A percentile compares a stretch with the other conserved stretches of the same genome.
Evolutionary conservation across 2,329 filamentous ascomycete species (phyloP).

Genomic region (Colletotrichum musae): DNA sequence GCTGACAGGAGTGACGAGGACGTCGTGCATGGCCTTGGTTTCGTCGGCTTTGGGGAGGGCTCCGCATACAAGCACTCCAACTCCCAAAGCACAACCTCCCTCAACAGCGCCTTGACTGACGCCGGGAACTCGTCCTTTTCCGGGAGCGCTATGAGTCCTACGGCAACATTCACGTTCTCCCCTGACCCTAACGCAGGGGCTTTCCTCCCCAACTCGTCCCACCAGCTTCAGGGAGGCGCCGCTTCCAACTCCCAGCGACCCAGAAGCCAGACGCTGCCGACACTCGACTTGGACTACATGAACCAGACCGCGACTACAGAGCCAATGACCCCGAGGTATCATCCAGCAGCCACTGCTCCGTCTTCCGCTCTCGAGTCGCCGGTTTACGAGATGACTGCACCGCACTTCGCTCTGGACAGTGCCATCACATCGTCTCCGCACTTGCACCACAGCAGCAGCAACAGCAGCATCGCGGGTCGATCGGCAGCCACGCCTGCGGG

Average conservation of each 20-base stretch:
- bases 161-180: conserved; percentile 81
- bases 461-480: conserved; percentile 57
- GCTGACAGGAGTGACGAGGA: conserved; percentile 79
- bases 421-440: conserved; percentile 55
- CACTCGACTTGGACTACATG: conserved; percentile 74
- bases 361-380: conserved; percentile 69
- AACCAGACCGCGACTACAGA: conserved; percentile 60
- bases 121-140: conserved; percentile 77
- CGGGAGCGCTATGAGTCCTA: conserved; percentile 79
- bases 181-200: conserved; percentile 79
- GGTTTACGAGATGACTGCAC: conserved; percentile 59
- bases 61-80: conserved; percentile 72
- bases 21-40: conserved; percentile 71
- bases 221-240: conserved; percentile 52
- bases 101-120: conserved; percentile 78
- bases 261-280: conserved; percentile 90
- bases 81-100: conserved; percentile 76
- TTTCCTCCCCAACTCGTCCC: conserved; percentile 65
- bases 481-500: conserved; percentile 60
- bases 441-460: conserved; percentile 68
- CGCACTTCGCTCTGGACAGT: conserved; percentile 61
- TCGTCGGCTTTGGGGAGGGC: conserved; percentile 71
- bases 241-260: conserved; percentile 77
- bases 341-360: conserved; percentile 61
- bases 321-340: conserved; percentile 65